Base-by-base conservation (phyloP, 345 rosid genomes). In the Eucalyptus decipiens region DNA sequence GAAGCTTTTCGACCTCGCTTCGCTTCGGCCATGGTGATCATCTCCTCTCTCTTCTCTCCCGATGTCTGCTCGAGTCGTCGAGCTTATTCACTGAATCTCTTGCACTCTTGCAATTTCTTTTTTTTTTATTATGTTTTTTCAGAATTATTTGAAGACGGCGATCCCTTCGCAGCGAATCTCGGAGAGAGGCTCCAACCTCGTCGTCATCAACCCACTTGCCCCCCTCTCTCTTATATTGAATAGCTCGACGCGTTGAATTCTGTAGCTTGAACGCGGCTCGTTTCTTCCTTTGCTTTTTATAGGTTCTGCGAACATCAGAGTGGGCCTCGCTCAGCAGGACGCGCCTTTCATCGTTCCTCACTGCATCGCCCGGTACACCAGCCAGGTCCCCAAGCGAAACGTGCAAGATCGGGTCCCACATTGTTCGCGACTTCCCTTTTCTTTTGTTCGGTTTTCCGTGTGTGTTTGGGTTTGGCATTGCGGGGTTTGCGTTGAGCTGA, bases 271-370 rank as follows among this genome's bases (percentile, higher is more conserved):
- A 42, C 30, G 86, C 21, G 30, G 69, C 60, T 48, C 89, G 32
- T 48, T 43, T n/a, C 26, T 50, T 16, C 52, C 80, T 86, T 88
- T 42, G 40, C 80, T 60, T 51, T 56, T 37, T 56, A 32, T 83
- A 94, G 97, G 99, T 48, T 97, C 99, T 89, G 97, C 95, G 24
- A 93, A 91, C 91, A 85, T 97, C 87, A 93, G 97, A 91, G 93
- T 97, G 45, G 99, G 99, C 85, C 92, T 96, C 42, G 99, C 99
- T 87, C 92, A 89, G 45, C 95, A 97, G 88, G 99, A 97, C 37
- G 80, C 92, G 85, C 99, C 99, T 45, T 91, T 94, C 86, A 94
- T 81, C 89, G 80, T 95, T 94, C 97, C 97, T 89, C 97, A 97
- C 87, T 96, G 98, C 89, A 93, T 97, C 91, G 99, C 99, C 88